These are phyloP conservation scores for Saccharomycopsis synnaedendra DNA, from an alignment of 805 yeast species.

Conservation along the genomic window DNA sequence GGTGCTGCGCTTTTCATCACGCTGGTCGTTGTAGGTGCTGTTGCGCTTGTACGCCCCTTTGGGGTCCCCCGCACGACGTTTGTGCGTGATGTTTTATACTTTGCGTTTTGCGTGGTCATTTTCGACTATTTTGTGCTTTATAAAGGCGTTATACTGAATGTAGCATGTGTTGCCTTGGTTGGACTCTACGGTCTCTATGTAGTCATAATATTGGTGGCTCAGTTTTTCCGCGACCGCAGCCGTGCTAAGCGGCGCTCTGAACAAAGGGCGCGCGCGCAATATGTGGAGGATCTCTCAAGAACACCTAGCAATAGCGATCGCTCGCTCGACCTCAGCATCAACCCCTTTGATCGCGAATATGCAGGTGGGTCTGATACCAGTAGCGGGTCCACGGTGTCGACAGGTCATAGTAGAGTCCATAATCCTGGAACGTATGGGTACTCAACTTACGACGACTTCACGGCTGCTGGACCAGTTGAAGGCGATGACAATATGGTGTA, in stretches of 20 bases:
- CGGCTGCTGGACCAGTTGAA: not conserved
- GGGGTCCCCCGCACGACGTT: constrained; percentile 37
- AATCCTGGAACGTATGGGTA: not conserved
- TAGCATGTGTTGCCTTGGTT: constrained; percentile 50
- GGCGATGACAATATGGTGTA: constrained; percentile 1
- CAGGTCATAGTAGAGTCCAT: constrained; percentile 1
- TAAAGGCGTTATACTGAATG: constrained; percentile 41
- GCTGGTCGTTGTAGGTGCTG: constrained; percentile 69
- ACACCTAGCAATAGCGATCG: not conserved
- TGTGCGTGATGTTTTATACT: constrained; percentile 49
- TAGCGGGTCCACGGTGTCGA: not conserved
- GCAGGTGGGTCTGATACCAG: not conserved
- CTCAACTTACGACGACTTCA: constrained; percentile 4
- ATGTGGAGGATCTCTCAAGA: not conserved
- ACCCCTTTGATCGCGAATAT: constrained; percentile 5
- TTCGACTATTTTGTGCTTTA: constrained; percentile 36
- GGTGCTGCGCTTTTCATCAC: constrained; percentile 84
- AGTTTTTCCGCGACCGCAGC: constrained; percentile 21
- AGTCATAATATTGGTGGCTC: constrained; percentile 32
- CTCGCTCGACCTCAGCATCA: constrained; percentile 1
- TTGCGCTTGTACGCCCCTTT: constrained; percentile 61
- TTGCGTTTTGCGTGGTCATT: constrained; percentile 37
- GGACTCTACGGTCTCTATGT: constrained; percentile 50
- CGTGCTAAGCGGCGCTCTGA: constrained; percentile 1
- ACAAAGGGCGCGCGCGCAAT: constrained; percentile 9